phyloP scores from a whole-genome alignment of 2,329 filamentous ascomycete species.

The Venturia oleaginea region DNA sequence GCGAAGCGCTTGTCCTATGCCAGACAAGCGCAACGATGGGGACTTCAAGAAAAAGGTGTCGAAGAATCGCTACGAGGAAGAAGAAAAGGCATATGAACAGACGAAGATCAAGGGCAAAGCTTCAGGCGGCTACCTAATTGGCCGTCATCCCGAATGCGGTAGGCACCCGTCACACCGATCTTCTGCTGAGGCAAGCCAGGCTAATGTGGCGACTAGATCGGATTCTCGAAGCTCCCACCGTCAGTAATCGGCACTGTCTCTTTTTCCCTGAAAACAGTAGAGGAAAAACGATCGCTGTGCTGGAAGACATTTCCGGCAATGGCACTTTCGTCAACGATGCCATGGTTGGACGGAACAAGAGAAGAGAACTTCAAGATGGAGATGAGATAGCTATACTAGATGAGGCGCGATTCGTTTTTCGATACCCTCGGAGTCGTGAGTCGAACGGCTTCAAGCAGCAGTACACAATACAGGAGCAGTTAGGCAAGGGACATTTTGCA shows the following conservation, averaged over 20 bases:
- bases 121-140: slow-evolving; percentile 81
- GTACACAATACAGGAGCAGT: slow-evolving; percentile 72
- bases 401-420: slow-evolving; percentile 80
- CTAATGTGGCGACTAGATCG: slow-evolving; percentile 45
- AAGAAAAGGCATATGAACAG: slow-evolving; percentile 54
- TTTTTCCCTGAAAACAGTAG: slow-evolving; percentile 54
- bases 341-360: slow-evolving; percentile 83
- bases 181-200: slow-evolving; percentile 1
- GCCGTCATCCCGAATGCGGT: slow-evolving; percentile 90
- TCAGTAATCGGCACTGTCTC: slow-evolving; percentile 79
- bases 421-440: slow-evolving; percentile 68
- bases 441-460: slow-evolving; percentile 76
- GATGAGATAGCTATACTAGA: slow-evolving; percentile 86
- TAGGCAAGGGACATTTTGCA: slow-evolving; percentile 93
- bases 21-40: slow-evolving; percentile 28
- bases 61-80: slow-evolving; percentile 46
- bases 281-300: slow-evolving; percentile 55
- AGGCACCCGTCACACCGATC: slow-evolving; percentile 27
- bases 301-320: slow-evolving; percentile 92
- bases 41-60: slow-evolving; percentile 36
- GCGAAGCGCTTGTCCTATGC: slow-evolving; percentile 58
- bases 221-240: slow-evolving; percentile 62
- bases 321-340: slow-evolving; percentile 94
- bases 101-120: slow-evolving; percentile 46
- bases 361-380: slow-evolving; percentile 76